phyloP scores from a whole-genome alignment of 345 rosid genomes.

The Gossypium mustelinum region DNA sequence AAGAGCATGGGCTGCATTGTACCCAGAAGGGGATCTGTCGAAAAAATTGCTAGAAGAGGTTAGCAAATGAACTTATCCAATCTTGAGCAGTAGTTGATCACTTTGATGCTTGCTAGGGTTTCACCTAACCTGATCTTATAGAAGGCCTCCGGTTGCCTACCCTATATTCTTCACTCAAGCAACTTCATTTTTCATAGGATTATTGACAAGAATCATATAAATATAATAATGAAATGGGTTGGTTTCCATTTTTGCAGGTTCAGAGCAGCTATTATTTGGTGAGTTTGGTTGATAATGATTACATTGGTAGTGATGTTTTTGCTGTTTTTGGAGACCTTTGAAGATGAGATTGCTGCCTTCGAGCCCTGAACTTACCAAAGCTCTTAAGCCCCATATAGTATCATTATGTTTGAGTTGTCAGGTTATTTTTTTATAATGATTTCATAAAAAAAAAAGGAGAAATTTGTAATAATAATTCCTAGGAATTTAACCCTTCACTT shows the following conservation, averaged over 20 bases:
- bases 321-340: slow-evolving; percentile 54
- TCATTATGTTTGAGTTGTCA: not conserved
- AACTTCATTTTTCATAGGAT: not conserved
- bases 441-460: not conserved
- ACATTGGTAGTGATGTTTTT: slow-evolving; percentile 60
- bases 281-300: slow-evolving; percentile 88
- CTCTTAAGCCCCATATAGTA: not conserved
- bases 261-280: slow-evolving; percentile 74
- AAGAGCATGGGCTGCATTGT: slow-evolving; percentile 74
- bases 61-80: not conserved
- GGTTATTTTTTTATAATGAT: not conserved
- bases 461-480: not conserved
- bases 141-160: not conserved
- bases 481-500: too few species aligned
- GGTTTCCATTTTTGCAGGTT: slow-evolving; percentile 47
- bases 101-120: not conserved
- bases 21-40: slow-evolving; percentile 65
- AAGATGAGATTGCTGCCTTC: slow-evolving; percentile 13
- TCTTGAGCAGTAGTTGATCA: not conserved
- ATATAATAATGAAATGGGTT: not conserved
- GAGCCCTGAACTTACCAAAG: not conserved
- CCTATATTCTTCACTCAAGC: not conserved
- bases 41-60: slow-evolving; percentile 77
- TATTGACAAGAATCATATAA: not conserved
- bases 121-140: not conserved